Evolutionary conservation across 2,329 filamentous ascomycete species (phyloP).

Genomic region (Hypoxylon sp.): DNA sequence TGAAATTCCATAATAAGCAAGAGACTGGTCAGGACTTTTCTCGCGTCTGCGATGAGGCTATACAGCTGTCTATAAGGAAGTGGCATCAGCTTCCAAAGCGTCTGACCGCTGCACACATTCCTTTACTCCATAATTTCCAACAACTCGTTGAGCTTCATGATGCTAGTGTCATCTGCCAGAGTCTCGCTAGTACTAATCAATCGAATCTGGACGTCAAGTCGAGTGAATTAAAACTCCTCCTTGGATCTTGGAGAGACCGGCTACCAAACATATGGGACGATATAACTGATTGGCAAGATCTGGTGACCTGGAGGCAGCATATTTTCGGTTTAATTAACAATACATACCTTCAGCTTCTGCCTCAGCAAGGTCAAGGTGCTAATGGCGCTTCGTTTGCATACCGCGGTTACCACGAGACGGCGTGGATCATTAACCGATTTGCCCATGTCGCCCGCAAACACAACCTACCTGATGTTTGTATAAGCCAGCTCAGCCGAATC

Average conservation of each 20-base stretch:
- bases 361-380: conserved; percentile 83
- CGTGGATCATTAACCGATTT: conserved; percentile 99
- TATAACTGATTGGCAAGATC: conserved; percentile 98
- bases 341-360: conserved; percentile 89
- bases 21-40: conserved; percentile 87
- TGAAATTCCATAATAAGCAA: conserved; percentile 93
- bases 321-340: conserved; percentile 98
- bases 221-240: conserved; percentile 91
- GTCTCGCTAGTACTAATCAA: conserved; percentile 86
- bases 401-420: conserved; percentile 96
- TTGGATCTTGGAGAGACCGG: conserved; percentile 95
- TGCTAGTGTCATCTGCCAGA: conserved; percentile 95
- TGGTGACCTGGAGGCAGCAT: conserved; percentile 99
- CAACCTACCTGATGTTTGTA: conserved; percentile 95
- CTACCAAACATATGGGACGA: conserved; percentile 99
- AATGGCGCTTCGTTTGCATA: conserved; percentile 96
- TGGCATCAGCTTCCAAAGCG: conserved; percentile 98
- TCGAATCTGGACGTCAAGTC: conserved; percentile 93
- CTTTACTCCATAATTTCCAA: conserved; percentile 96
- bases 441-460: conserved; percentile 98
- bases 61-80: conserved; percentile 96
- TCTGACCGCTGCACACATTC: conserved; percentile 95
- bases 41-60: conserved; percentile 93
- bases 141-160: conserved; percentile 97
- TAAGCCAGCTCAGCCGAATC: conserved; percentile 95